Evolutionary conservation across 192 early-diverging fungal genomes (phyloP), one percentile per base, ranked within the genome.

Genomic region (Coemansia sp.): DNA sequence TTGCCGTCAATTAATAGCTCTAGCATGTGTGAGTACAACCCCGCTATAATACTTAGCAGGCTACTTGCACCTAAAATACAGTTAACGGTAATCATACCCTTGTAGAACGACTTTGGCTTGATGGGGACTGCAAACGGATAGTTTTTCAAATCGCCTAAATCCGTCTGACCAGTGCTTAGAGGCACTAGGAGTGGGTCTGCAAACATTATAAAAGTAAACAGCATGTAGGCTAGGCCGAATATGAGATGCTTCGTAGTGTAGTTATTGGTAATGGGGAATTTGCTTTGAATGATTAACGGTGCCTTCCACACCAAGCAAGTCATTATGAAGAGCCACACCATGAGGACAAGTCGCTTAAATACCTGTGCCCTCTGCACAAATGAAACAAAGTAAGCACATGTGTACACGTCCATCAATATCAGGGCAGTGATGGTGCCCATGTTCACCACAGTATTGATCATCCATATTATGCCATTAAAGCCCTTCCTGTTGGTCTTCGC

Each of bases 91-190:
- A 58, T 19, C 17, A 58, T 37, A 1, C 56, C 56, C 19, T 22
- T 19, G 35, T 37, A 58, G 31, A 58, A 58, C 35, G 31, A 37
- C 20, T 58, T 58, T 8, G 56, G 56, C 35, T 37, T 6, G 20
- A 58, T 58, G n/a, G 56, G 56, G 35, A 58, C 56, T 11, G n/a
- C 19, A 58, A 58, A 58, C 10, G 36, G 56, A 31, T 58, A 37
- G 56, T 35, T 38, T 58, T 19, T 58, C 56, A 58, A 58, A 38
- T 58, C 35, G 7, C 56, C 56, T 15, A 58, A 38, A 4, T 58
- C 56, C 3, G 56, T 58, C 11, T 35, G 31, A 11, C 56, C 56
- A 1, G 31, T 58, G 31, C 56, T 58, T 20, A 58, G 19, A 10
- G 56, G 56, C 20, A 22, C 56, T 38, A 58, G 17, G 6, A 58